phyloP scores from a whole-genome alignment of 768 basidiomycete genomes.

The Tricholoma flavovirens region DNA sequence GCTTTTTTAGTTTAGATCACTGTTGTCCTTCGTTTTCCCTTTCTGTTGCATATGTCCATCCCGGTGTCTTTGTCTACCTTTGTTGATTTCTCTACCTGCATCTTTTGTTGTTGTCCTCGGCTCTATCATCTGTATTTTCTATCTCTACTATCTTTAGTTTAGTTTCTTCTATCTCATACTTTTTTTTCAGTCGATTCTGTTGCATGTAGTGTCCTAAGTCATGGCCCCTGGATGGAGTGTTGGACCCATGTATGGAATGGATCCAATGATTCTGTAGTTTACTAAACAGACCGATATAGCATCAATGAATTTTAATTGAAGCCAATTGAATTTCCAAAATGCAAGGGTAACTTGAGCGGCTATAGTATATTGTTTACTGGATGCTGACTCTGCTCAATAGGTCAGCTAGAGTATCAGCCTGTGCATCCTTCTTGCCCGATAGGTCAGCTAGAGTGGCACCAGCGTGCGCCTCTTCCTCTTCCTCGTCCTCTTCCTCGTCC shows the following conservation, averaged over 20 bases:
- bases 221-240: slow-evolving; percentile 18
- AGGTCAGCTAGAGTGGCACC: slow-evolving; percentile 63
- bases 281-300: no score
- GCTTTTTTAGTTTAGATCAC: slow-evolving; percentile 6
- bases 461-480: slow-evolving; percentile 29
- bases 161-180: slow-evolving; percentile 1
- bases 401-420: slow-evolving; percentile 54
- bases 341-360: not conserved
- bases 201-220: slow-evolving; percentile 19
- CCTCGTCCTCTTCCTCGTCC: slow-evolving; percentile 68
- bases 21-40: not conserved
- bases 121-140: slow-evolving; percentile 1
- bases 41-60: not conserved
- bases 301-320: no score
- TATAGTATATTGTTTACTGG: slow-evolving; percentile 12
- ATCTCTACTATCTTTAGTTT: slow-evolving; percentile 3
- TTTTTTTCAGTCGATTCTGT: slow-evolving; percentile 11
- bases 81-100: not conserved
- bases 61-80: not conserved
- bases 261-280: not conserved
- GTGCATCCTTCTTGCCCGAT: no score
- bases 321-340: not conserved
- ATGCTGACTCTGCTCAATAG: slow-evolving; percentile 62
- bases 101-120: not conserved
- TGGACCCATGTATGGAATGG: not conserved